phyloP scores from a whole-genome alignment of 208 protist genomes.

The Crithidia mellificae region DNA sequence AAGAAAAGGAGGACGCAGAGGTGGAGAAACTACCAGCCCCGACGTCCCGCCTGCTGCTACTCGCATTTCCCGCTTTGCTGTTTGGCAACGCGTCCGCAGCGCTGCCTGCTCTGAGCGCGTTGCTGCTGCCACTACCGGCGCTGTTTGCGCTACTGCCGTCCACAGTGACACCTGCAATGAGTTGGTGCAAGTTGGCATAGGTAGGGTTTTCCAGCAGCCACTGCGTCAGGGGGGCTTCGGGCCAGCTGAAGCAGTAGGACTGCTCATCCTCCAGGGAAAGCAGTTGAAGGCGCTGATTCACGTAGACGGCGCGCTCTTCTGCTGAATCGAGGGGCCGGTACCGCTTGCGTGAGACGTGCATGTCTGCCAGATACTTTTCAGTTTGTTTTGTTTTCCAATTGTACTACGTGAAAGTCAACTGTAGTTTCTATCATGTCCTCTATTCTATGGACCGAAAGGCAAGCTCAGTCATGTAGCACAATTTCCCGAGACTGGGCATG shows the following conservation, averaged over 20 bases:
- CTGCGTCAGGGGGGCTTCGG: slow-evolving; percentile 46
- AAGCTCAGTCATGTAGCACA: too few relatives aligned
- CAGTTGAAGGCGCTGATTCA: slow-evolving; percentile 49
- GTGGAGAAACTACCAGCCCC: neutral
- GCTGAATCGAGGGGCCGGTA: slow-evolving; percentile 77
- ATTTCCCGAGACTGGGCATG: too few relatives aligned
- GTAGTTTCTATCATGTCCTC: too few relatives aligned
- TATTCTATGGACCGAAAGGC: too few relatives aligned
- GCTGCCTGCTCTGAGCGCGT: neutral
- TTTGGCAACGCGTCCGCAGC: neutral
- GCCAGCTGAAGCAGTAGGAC: slow-evolving; percentile 88
- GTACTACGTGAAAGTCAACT: too few relatives aligned
- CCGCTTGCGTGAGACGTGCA: slow-evolving; percentile 63
- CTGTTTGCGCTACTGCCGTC: neutral
- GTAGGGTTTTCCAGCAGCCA: slow-evolving; percentile 26
- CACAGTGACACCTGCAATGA: neutral
- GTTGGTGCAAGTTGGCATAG: slow-evolving; percentile 29
- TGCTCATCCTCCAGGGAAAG: slow-evolving; percentile 65
- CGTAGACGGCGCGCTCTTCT: slow-evolving; percentile 65
- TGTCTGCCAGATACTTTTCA: too few relatives aligned
- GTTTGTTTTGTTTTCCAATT: slow-evolving; percentile 28
- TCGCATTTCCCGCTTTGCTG: too few relatives aligned
- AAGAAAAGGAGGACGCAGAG: neutral
- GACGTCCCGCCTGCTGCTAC: neutral
- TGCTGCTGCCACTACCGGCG: neutral